Evolutionary conservation across 148 eudicot species (phyloP), one percentile per base, ranked within the genome.

Genomic region (Linanthus parryae): DNA sequence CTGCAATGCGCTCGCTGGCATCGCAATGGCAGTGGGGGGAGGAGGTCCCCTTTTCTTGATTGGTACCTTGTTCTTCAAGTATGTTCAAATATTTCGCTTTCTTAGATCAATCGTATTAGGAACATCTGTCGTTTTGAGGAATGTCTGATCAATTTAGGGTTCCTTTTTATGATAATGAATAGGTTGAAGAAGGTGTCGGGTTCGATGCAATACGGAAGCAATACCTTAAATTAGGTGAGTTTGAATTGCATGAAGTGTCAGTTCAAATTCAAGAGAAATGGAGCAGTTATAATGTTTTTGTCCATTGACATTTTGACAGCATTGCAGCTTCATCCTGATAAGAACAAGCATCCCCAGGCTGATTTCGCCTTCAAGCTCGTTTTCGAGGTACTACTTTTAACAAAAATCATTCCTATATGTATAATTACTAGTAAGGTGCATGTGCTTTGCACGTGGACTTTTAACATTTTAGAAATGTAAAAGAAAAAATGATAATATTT

Each of bases 281-380:
- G 21, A 3, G 3, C 9, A 8, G 7, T 20, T 19, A 12, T 10
- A 22, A 22, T 45, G 50, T 45, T 0, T 2, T 23, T 49, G 36
- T 16, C 0, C 8, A 3, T 49, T 18, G 26, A 26, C 16, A 0
- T 27, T 16, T 14, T 27, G 54, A 56, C 71, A 84, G 94, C 90
- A 43, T 79, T 88, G 70, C 64, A 67, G 38, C 71, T 84, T 53
- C 94, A 88, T 71, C 97, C 94, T 48, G 94, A 88, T 73, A 84
- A 88, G 64, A 88, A 84, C 63, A 82, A 67, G 48, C 94, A 88
- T 61, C 85, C 96, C 25, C 76, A 74, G 60, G 96, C 96, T 31
- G 94, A 82, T 46, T 52, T 76, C 35, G 88, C 94, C 8, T 88
- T 88, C 84, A 88, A 84, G 64, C 77, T 88, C 54, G 74, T 88